Percentiles rank a stretch among this genome's conserved stretches.
phyloP scores from a whole-genome alignment of 768 basidiomycete genomes.

The Chiua virens region DNA sequence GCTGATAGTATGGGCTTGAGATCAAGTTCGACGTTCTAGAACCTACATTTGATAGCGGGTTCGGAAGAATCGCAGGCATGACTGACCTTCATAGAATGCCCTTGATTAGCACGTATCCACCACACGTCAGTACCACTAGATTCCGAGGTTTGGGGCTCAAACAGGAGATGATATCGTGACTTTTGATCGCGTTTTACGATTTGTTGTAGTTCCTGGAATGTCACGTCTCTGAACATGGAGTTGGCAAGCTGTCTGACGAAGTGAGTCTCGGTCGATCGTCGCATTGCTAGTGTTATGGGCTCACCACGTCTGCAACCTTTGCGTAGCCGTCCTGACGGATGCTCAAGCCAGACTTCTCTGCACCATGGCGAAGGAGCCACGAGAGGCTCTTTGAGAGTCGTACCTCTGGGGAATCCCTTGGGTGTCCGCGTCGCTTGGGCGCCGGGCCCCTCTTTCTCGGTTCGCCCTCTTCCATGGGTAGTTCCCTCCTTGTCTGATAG shows the following conservation, averaged over 20 bases:
- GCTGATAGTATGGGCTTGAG: slow-evolving; percentile 56
- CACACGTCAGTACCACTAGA: slow-evolving; percentile 44
- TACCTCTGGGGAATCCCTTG: slow-evolving; percentile 64
- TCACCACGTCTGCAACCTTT: slow-evolving; percentile 76
- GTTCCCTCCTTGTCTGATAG: slow-evolving; percentile 9
- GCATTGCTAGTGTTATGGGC: slow-evolving; percentile 28
- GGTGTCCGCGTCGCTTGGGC: slow-evolving; percentile 56
- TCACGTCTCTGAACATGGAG: slow-evolving; percentile 63
- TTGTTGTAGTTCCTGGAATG: slow-evolving; percentile 51
- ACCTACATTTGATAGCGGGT: neutral
- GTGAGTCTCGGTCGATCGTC: slow-evolving; percentile 3
- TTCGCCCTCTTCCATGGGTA: slow-evolving; percentile 6
- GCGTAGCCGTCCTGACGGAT: slow-evolving; percentile 89
- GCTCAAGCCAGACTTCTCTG: slow-evolving; percentile 66
- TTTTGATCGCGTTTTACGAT: slow-evolving; percentile 72
- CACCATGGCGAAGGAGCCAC: slow-evolving; percentile 91
- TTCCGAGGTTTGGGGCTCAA: slow-evolving; percentile 44
- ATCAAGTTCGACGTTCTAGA: slow-evolving; percentile 68
- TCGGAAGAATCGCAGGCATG: neutral
- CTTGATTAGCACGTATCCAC: slow-evolving; percentile 92
- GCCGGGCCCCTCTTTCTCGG: slow-evolving; percentile 15
- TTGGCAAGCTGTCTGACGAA: slow-evolving; percentile 54
- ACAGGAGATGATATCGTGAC: slow-evolving; percentile 57
- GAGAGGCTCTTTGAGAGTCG: slow-evolving; percentile 84
- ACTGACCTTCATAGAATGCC: slow-evolving; percentile 78